phyloP scores from a whole-genome alignment of 2,329 filamentous ascomycete species.

The Cryphonectria parasitica region DNA sequence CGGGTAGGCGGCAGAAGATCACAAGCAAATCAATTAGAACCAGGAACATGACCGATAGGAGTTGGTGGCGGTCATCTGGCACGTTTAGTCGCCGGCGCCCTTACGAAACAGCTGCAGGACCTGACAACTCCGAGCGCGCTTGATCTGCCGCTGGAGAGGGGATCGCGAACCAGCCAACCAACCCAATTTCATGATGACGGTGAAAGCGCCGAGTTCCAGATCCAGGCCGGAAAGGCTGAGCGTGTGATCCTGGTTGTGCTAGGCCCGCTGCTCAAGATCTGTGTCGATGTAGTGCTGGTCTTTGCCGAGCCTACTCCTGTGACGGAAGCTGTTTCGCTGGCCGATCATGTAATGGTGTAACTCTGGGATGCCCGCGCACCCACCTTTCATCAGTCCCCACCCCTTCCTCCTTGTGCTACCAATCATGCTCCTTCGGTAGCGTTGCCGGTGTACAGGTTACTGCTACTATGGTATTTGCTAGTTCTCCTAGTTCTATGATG shows the following conservation, averaged over 20 bases:
- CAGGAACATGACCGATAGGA: not conserved
- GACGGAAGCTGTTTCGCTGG: slow-evolving; percentile 23
- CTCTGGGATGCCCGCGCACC: not conserved
- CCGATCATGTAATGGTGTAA: slow-evolving; percentile 26
- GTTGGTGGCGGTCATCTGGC: not conserved
- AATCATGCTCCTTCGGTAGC: not conserved
- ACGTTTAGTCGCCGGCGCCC: not conserved
- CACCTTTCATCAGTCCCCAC: not conserved
- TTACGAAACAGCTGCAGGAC: not conserved
- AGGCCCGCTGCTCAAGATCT: not conserved
- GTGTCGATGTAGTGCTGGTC: not conserved
- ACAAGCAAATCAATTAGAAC: not conserved
- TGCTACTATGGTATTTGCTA: not conserved
- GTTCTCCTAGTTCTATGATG: not conserved
- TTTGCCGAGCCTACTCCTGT: slow-evolving; percentile 13
- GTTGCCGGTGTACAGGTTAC: not conserved
- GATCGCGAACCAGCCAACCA: not conserved
- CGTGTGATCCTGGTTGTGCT: not conserved
- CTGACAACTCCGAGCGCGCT: not conserved
- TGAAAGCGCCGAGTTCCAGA: not conserved
- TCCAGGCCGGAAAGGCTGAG: not conserved
- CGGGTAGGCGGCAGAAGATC: not conserved
- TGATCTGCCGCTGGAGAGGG: not conserved
- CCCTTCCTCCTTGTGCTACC: not conserved
- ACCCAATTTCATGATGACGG: not conserved